Evolutionary conservation across 2,329 filamentous ascomycete genomes (phyloP).

Genomic region (Hypoxylon sp.): DNA sequence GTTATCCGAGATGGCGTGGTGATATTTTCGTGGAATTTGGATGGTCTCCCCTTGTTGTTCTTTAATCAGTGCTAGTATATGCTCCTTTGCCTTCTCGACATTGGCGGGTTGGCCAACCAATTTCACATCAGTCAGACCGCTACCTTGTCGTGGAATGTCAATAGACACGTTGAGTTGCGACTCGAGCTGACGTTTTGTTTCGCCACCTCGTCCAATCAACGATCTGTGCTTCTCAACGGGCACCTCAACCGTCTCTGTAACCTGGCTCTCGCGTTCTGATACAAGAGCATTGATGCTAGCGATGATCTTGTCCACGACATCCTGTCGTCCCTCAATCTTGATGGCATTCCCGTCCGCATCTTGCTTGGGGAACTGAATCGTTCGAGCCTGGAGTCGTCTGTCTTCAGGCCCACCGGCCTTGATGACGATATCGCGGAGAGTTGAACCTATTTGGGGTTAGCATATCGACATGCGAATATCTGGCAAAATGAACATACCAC

Average conservation of each 20-base stretch:
- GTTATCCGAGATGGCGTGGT: conserved; percentile 86
- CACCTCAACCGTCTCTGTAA: conserved; percentile 80
- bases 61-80: conserved; percentile 81
- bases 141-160: conserved; percentile 90
- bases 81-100: conserved; percentile 85
- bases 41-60: conserved; percentile 88
- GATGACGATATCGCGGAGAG: conserved; percentile 84
- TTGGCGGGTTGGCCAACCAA: conserved; percentile 80
- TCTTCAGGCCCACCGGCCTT: conserved; percentile 91
- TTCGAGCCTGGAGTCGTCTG: conserved; percentile 81
- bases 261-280: conserved; percentile 82
- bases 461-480: conserved; percentile 18
- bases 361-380: conserved; percentile 93
- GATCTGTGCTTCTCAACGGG: conserved; percentile 89
- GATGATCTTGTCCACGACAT: conserved; percentile 88
- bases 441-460: conserved; percentile 71
- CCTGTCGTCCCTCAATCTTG: conserved; percentile 84
- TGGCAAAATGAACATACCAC: conserved; percentile 67
- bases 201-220: conserved; percentile 91
- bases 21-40: conserved; percentile 81
- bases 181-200: conserved; percentile 85
- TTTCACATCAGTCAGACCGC: conserved; percentile 84
- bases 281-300: conserved; percentile 83
- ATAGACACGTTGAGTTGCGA: conserved; percentile 85
- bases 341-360: conserved; percentile 85